These are phyloP conservation scores for Furcasterigmium sp. DNA, from an alignment of 2,329 filamentous ascomycete species.

Conservation along the genomic window DNA sequence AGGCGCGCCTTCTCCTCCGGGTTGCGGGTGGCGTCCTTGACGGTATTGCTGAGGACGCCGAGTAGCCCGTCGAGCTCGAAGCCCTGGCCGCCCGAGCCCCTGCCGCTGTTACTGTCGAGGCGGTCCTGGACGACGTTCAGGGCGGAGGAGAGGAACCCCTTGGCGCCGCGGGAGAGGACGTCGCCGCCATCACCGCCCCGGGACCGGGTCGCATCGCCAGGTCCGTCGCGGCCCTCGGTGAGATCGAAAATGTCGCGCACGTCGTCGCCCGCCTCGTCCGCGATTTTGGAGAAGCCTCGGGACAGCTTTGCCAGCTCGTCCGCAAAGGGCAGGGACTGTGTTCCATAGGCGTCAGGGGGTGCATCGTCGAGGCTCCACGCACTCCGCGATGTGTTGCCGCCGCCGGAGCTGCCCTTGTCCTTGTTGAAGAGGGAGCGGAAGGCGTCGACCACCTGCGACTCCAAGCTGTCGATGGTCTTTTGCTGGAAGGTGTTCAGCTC, in stretches of 20 bases:
- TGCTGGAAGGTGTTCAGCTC: conserved; percentile 38
- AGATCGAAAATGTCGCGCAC: conserved; percentile 37
- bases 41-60: conserved; percentile 33
- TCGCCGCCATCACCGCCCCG: conserved; percentile 17
- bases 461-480: conserved; percentile 39
- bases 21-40: conserved; percentile 38
- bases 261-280: conserved; percentile 35
- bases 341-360: conserved; percentile 34
- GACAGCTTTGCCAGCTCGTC: conserved; percentile 37
- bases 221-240: conserved; percentile 24
- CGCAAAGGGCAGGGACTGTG: conserved; percentile 36
- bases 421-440: conserved; percentile 38
- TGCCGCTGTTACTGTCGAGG: conserved; percentile 23
- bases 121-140: conserved; percentile 35
- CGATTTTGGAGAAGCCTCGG: conserved; percentile 30
- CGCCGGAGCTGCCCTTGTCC: conserved; percentile 14
- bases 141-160: conserved; percentile 34
- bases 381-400: conserved; percentile 12
- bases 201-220: conserved; percentile 18
- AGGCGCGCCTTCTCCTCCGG: conserved; percentile 39
- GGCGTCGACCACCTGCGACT: conserved; percentile 36
- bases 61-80: conserved; percentile 38
- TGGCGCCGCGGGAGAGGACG: conserved; percentile 21
- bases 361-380: conserved; percentile 23
- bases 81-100: conserved; percentile 17